Evolutionary conservation across 805 yeast genomes (phyloP).

Genomic region (Wickerhamiella kazuoi): DNA sequence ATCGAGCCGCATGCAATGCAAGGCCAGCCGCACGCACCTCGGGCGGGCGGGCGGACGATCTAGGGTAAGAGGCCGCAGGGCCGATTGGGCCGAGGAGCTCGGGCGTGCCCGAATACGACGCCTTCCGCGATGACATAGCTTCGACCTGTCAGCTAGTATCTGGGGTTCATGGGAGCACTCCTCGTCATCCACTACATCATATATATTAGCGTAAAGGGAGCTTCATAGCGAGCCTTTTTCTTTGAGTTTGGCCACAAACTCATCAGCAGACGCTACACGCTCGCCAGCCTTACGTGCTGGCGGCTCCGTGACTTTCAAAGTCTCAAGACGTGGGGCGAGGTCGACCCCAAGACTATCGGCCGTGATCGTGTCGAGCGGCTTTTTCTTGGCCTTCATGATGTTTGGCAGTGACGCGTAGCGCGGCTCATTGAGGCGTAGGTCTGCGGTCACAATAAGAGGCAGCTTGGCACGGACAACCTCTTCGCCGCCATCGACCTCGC

Average conservation of each 20-base stretch:
- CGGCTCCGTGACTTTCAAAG: slow-evolving; percentile 69
- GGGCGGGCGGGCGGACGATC: no score
- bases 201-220: no score
- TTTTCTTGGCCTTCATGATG: slow-evolving; percentile 96
- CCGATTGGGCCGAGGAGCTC: no score
- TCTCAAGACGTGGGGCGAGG: slow-evolving; percentile 43
- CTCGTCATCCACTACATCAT: no score
- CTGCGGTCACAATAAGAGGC: slow-evolving; percentile 82
- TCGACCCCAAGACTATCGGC: slow-evolving; percentile 57
- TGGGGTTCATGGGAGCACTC: no score
- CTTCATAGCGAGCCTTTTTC: slow-evolving; percentile 33
- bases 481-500: slow-evolving; percentile 93
- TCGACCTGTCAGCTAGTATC: no score
- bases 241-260: slow-evolving; percentile 59
- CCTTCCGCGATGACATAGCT: no score
- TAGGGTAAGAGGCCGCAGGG: no score
- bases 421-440: slow-evolving; percentile 84
- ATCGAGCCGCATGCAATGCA: no score
- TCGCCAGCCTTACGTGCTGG: slow-evolving; percentile 66
- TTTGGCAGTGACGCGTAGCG: slow-evolving; percentile 92
- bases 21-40: no score
- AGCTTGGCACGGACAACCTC: slow-evolving; percentile 60
- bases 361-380: slow-evolving; percentile 57
- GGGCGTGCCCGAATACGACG: no score
- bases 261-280: slow-evolving; percentile 67